Conservation (phyloP, 306 rosid genomes). For the Aeschynomene evenia region DNA sequence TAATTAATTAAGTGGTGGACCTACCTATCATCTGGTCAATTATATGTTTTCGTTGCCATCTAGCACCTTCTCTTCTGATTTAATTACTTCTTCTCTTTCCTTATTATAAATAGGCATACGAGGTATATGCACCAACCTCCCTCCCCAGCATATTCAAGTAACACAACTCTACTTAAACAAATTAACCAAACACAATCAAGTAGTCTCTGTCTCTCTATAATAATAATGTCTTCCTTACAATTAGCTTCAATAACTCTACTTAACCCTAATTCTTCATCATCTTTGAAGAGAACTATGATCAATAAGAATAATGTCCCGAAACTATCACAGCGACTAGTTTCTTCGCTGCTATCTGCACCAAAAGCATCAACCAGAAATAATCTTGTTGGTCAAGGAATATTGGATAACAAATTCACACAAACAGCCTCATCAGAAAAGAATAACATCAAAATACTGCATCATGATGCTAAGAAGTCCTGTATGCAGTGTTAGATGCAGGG, state of each 20-base stretch:
- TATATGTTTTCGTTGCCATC: background rate
- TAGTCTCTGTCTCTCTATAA: too few species aligned
- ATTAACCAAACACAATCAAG: background rate
- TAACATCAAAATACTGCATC: background rate
- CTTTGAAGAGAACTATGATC: constrained; percentile 38
- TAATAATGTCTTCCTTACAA: constrained; percentile 47
- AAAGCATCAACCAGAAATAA: constrained; percentile 20
- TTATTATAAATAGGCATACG: background rate
- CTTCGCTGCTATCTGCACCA: constrained; percentile 21
- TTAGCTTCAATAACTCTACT: constrained; percentile 23
- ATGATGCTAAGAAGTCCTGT: too few species aligned
- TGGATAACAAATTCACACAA: constrained; percentile 7
- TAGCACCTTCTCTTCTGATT: constrained; percentile 25
- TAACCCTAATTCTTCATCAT: background rate
- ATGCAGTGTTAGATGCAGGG: constrained; percentile 48
- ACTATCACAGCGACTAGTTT: constrained; percentile 31
- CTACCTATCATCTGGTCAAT: background rate
- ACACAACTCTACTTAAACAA: background rate
- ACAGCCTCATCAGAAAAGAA: constrained; percentile 7
- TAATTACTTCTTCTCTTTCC: too few species aligned
- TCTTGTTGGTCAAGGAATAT: constrained; percentile 18
- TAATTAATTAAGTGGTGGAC: constrained; percentile 4
- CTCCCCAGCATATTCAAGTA: background rate
- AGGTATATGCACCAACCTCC: background rate
- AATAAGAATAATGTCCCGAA: constrained; percentile 42